These are phyloP conservation scores for Pseudofabraea citricarpa DNA, from an alignment of 2,329 filamentous ascomycete genomes.

Conservation along the genomic window DNA sequence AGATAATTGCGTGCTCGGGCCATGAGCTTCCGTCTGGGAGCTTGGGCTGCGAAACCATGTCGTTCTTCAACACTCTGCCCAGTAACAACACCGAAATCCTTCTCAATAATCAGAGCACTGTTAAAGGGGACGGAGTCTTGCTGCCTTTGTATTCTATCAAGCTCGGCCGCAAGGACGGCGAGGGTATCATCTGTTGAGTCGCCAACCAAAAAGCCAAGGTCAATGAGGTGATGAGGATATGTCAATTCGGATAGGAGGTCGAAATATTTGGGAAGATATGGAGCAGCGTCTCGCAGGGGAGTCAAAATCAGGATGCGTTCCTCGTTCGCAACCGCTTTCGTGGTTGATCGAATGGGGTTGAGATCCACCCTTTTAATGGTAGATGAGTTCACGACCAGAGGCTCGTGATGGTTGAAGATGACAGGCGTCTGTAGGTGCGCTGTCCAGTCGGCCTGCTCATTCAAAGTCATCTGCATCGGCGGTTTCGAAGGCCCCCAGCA, in stretches of 20 bases:
- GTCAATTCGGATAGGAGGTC: conserved; percentile 85
- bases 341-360: conserved; percentile 77
- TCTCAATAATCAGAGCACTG: conserved; percentile 80
- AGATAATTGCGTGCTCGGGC: conserved; percentile 90
- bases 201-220: conserved; percentile 89
- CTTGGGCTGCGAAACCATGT: conserved; percentile 84
- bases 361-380: conserved; percentile 79
- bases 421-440: conserved; percentile 87
- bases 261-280: conserved; percentile 83
- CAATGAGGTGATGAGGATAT: conserved; percentile 93
- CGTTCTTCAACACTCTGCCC: conserved; percentile 77
- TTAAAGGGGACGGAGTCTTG: conserved; percentile 70
- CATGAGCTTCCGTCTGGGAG: conserved; percentile 84
- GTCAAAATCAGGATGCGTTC: conserved; percentile 91
- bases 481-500: conserved; percentile 94
- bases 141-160: conserved; percentile 82
- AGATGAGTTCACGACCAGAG: conserved; percentile 76
- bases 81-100: conserved; percentile 66
- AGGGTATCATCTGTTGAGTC: conserved; percentile 90
- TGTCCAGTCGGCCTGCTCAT: conserved; percentile 88
- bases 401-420: conserved; percentile 91
- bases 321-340: conserved; percentile 71
- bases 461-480: conserved; percentile 91
- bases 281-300: conserved; percentile 83
- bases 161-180: conserved; percentile 76